Conservation (phyloP, 163 green algal species). For the Botryococcus braunii region DNA sequence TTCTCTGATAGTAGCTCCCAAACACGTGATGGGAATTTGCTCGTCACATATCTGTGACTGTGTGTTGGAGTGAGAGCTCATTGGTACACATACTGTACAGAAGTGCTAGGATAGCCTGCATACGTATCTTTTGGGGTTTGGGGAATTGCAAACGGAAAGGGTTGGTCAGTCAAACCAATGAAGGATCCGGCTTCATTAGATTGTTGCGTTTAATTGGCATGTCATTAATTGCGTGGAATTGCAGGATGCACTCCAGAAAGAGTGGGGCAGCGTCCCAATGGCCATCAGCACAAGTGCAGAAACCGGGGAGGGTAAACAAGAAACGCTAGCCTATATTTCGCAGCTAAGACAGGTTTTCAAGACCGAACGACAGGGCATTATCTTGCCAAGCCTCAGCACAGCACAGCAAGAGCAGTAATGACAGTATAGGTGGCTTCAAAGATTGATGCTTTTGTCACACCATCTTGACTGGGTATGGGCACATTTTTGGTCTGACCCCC, state of each 20-base stretch:
- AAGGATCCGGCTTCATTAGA: background rate
- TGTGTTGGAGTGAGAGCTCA: background rate
- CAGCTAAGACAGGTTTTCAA: conserved; percentile 35
- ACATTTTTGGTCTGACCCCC: too few relatives aligned
- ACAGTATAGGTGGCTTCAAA: too few relatives aligned
- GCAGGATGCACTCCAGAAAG: conserved; percentile 1
- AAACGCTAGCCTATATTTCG: conserved; percentile 73
- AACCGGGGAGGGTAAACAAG: conserved; percentile 45
- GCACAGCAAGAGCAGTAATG: too few relatives aligned
- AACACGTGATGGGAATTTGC: background rate
- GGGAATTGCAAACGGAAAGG: background rate
- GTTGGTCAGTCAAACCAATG: too few relatives aligned
- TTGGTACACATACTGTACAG: background rate
- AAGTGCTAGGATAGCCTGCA: conserved; percentile 4
- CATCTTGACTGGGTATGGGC: too few relatives aligned
- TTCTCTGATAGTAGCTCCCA: background rate
- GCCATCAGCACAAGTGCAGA: conserved; percentile 63
- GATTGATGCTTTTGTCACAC: too few relatives aligned
- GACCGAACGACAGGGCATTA: too few relatives aligned
- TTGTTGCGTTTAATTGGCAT: background rate
- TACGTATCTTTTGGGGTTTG: background rate
- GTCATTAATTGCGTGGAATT: background rate
- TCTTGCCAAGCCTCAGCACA: too few relatives aligned
- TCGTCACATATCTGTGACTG: background rate
- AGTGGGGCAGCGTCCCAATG: conserved; percentile 64